A percentile compares a stretch with the other conserved stretches of the same genome.
These are phyloP conservation scores for Piper betle DNA, from an alignment of 164 flowering plant genomes.

Conservation along the genomic window DNA sequence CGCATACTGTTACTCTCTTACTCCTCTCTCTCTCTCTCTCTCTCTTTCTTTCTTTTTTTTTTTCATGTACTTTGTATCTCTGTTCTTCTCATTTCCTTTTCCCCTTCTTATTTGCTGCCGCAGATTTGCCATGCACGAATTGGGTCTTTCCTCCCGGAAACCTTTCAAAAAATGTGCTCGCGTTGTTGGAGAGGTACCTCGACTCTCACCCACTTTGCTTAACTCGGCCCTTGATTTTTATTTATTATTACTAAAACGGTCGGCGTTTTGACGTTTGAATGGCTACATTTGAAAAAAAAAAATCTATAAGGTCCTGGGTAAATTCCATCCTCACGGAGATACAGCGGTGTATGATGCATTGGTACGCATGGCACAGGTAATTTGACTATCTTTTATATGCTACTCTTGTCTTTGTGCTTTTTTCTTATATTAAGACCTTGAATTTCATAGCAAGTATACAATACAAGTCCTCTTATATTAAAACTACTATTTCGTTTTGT, in stretches of 20 bases:
- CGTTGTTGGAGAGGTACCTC: conserved; percentile 83
- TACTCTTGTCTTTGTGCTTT: background rate
- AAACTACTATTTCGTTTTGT: no score
- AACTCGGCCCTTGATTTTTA: background rate
- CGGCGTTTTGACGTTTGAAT: background rate
- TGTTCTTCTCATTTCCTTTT: background rate
- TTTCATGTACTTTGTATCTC: background rate
- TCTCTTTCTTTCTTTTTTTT: background rate
- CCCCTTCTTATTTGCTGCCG: conserved; percentile 6
- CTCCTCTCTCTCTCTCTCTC: background rate
- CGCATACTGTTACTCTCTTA: conserved; percentile 48
- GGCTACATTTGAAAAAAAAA: background rate
- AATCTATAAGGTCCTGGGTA: conserved; percentile 75
- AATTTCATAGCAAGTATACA: no score
- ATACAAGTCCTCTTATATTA: no score
- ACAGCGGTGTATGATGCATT: conserved; percentile 86
- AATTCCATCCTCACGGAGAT: conserved; percentile 98
- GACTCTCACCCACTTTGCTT: background rate
- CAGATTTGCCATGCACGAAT: conserved; percentile 98
- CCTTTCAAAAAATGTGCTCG: conserved; percentile 96
- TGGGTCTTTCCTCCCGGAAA: conserved; percentile 82
- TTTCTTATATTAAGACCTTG: no score
- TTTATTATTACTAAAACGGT: background rate
- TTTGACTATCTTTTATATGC: background rate
- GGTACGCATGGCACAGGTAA: conserved; percentile 98